Evolutionary conservation across 139 green algal species (phyloP).

Genomic region (Edaphochlamys debaryana): DNA sequence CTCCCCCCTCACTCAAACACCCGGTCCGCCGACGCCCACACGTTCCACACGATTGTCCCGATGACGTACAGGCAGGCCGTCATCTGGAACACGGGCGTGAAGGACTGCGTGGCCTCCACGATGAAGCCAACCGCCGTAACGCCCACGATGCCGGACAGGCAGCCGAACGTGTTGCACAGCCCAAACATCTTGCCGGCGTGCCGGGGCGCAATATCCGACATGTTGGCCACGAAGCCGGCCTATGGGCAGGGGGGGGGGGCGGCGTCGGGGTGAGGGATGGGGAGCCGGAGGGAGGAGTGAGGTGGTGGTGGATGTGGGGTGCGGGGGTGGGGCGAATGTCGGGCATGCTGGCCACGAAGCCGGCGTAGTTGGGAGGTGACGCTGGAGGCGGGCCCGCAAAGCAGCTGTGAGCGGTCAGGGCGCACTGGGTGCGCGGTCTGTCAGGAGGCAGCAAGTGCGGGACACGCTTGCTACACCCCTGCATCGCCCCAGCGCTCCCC

Average conservation of each 20-base stretch:
- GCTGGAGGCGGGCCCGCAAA: too few species aligned
- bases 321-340: too few species aligned
- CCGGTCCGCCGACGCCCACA: constrained; percentile 62
- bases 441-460: too few species aligned
- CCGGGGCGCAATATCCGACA: constrained; percentile 87
- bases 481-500: too few species aligned
- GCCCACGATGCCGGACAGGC: constrained; percentile 79
- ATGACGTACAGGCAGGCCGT: constrained; percentile 84
- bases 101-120: constrained; percentile 79
- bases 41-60: constrained; percentile 75
- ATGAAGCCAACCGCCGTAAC: constrained; percentile 81
- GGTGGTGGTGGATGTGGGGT: too few species aligned
- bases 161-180: constrained; percentile 92
- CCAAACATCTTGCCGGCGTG: constrained; percentile 88
- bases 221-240: constrained; percentile 90
- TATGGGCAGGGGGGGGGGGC: too few species aligned
- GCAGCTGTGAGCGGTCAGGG: too few species aligned
- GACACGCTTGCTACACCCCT: too few species aligned
- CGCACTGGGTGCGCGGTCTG: too few species aligned
- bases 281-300: too few species aligned
- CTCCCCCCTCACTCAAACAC: constrained; percentile 65
- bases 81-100: constrained; percentile 80
- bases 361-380: too few species aligned
- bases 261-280: too few species aligned
- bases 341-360: constrained; percentile 90